phyloP scores from a whole-genome alignment of 2,329 filamentous ascomycete genomes.

The Fusarium sp. region DNA sequence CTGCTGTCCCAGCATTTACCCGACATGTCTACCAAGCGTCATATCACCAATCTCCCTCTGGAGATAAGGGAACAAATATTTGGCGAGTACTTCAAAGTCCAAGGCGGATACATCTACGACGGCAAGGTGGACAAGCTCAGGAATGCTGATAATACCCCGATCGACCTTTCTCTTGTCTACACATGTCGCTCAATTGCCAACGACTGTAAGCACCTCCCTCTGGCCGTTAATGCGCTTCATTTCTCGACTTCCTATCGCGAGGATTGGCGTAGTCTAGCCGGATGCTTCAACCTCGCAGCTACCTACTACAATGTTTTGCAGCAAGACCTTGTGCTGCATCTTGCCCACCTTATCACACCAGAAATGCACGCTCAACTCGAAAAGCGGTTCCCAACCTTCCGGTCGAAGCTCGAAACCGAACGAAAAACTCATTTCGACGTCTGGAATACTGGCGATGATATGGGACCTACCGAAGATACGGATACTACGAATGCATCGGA shows the following conservation, averaged over 20 bases:
- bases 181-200: slow-evolving; percentile 27
- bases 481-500: neutral
- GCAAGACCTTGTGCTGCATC: neutral
- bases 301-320: neutral
- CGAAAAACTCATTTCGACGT: neutral
- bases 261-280: neutral
- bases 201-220: slow-evolving; percentile 9
- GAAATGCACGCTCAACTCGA: slow-evolving; percentile 5
- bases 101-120: slow-evolving; percentile 29
- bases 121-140: slow-evolving; percentile 16
- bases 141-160: slow-evolving; percentile 5
- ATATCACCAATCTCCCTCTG: neutral
- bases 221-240: slow-evolving; percentile 13
- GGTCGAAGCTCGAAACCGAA: neutral
- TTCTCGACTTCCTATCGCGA: slow-evolving; percentile 31
- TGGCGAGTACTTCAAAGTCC: slow-evolving; percentile 17
- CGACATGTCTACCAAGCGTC: neutral
- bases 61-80: slow-evolving; percentile 37
- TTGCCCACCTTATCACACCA: slow-evolving; percentile 5
- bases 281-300: slow-evolving; percentile 8
- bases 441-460: neutral
- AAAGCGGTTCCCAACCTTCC: neutral
- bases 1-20: neutral
- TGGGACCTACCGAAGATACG: fast-evolving
- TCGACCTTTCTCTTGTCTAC: slow-evolving; percentile 34